Conservation (phyloP, 768 basidiomycete genomes). For the Panaeolus papilionaceus region DNA sequence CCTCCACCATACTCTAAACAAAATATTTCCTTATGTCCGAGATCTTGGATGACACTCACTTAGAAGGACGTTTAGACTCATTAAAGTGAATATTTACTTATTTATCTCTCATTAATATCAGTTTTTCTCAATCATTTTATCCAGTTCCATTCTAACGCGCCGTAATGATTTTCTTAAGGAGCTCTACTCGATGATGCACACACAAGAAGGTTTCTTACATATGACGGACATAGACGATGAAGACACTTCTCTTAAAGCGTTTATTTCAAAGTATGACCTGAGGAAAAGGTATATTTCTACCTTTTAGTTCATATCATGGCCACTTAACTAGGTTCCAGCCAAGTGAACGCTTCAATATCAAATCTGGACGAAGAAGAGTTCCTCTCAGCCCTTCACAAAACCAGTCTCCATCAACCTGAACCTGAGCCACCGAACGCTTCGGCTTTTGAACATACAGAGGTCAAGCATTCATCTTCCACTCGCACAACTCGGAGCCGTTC, state of each 20-base stretch:
- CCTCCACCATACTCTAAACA: slow-evolving; percentile 3
- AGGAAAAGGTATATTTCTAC: slow-evolving; percentile 49
- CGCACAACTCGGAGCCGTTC: slow-evolving; percentile 29
- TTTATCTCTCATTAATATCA: slow-evolving; percentile 12
- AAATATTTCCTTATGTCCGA: slow-evolving; percentile 21
- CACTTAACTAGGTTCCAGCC: slow-evolving; percentile 30
- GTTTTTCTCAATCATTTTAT: slow-evolving; percentile 17
- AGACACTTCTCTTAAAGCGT: slow-evolving; percentile 51
- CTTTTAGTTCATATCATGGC: slow-evolving; percentile 13
- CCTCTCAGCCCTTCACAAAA: slow-evolving; percentile 20
- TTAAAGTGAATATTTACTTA: slow-evolving; percentile 41
- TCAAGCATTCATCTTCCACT: slow-evolving; percentile 18
- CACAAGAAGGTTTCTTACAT: slow-evolving; percentile 50
- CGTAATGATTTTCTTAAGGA: slow-evolving; percentile 75
- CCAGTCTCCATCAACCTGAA: background rate
- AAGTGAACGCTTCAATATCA: slow-evolving; percentile 39
- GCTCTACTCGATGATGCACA: slow-evolving; percentile 71
- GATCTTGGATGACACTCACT: slow-evolving; percentile 24
- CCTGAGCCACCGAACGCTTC: slow-evolving; percentile 13
- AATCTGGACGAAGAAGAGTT: slow-evolving; percentile 33
- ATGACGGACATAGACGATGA: slow-evolving; percentile 47
- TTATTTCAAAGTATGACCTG: slow-evolving; percentile 64
- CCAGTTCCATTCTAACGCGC: slow-evolving; percentile 65
- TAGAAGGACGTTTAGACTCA: slow-evolving; percentile 49
- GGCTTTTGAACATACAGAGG: slow-evolving; percentile 11